phyloP scores from a whole-genome alignment of 495 filamentous ascomycete species.

The Hypomontagnella submonticulosa region DNA sequence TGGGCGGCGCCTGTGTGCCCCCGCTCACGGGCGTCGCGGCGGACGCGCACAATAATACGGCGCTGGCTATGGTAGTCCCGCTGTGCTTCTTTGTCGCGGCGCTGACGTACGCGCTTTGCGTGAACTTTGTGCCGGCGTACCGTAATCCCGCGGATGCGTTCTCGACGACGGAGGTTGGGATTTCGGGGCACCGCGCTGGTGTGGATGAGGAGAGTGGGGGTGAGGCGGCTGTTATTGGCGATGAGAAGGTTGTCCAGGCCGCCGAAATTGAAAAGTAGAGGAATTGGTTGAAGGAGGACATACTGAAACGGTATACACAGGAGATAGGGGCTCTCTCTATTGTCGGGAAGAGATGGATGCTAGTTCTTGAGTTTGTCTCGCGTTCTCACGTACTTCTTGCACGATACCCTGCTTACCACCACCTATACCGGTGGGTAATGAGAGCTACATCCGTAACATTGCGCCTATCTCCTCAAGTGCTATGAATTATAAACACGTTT shows the following conservation, averaged over 20 bases:
- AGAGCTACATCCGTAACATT: no score
- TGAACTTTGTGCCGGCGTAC: slow-evolving; percentile 73
- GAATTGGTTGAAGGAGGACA: background rate
- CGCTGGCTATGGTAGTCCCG: slow-evolving; percentile 65
- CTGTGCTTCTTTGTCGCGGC: slow-evolving; percentile 68
- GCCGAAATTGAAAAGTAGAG: slow-evolving; percentile 32
- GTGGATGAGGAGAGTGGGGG: slow-evolving; percentile 42
- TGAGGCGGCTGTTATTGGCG: slow-evolving; percentile 41
- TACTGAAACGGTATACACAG: background rate
- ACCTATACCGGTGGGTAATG: no score
- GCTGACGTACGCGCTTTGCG: slow-evolving; percentile 66
- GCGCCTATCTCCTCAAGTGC: no score
- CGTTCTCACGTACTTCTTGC: no score
- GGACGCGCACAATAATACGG: slow-evolving; percentile 53
- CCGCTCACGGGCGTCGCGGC: slow-evolving; percentile 70
- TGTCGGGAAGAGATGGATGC: background rate
- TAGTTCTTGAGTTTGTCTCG: background rate
- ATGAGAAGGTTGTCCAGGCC: slow-evolving; percentile 40
- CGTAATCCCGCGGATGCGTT: slow-evolving; percentile 69
- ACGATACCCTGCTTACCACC: no score
- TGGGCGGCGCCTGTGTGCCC: slow-evolving; percentile 72
- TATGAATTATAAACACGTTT: no score
- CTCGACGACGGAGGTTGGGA: slow-evolving; percentile 62
- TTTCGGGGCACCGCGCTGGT: slow-evolving; percentile 41
- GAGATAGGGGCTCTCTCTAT: no score